Conservation (phyloP, 495 filamentous ascomycete species). For the Tuber brumale region DNA sequence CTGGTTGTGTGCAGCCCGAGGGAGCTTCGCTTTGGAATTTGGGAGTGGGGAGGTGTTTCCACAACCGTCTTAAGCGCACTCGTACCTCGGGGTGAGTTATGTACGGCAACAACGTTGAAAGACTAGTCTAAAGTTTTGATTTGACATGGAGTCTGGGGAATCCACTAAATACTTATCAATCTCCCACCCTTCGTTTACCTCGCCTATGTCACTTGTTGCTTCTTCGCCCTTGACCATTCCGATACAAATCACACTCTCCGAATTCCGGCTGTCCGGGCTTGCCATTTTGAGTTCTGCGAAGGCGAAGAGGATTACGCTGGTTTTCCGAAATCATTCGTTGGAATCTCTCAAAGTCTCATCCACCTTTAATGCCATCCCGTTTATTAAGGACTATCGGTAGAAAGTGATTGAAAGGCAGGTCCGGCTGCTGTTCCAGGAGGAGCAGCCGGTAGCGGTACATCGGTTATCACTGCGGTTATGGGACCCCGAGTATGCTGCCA, state of each 20-base stretch:
- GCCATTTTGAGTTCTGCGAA: slow-evolving; percentile 95
- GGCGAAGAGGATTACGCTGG: slow-evolving; percentile 90
- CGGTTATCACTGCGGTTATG: slow-evolving; percentile 81
- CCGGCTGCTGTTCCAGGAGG: slow-evolving; percentile 89
- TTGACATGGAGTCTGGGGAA: slow-evolving; percentile 50
- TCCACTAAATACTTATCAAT: slow-evolving; percentile 89
- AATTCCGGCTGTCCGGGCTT: slow-evolving; percentile 89
- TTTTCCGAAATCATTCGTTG: slow-evolving; percentile 95
- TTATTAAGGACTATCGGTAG: slow-evolving; percentile 93
- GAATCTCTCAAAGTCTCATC: slow-evolving; percentile 97
- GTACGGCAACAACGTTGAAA: no score
- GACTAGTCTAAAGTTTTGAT: no score
- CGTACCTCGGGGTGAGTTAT: no score
- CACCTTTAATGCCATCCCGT: slow-evolving; percentile 97
- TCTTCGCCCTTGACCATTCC: slow-evolving; percentile 91
- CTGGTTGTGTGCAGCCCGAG: no score
- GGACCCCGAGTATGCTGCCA: slow-evolving; percentile 73
- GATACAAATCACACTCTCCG: slow-evolving; percentile 88
- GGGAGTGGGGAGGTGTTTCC: no score
- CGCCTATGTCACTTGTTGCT: slow-evolving; percentile 83
- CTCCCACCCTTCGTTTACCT: slow-evolving; percentile 81
- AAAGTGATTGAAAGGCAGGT: slow-evolving; percentile 94
- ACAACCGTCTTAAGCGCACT: no score
- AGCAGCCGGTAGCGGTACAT: slow-evolving; percentile 91
- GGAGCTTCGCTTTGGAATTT: no score